These are phyloP conservation scores for Alternaria metachromatica DNA, from an alignment of 2,329 filamentous ascomycete genomes.

Conservation along the genomic window DNA sequence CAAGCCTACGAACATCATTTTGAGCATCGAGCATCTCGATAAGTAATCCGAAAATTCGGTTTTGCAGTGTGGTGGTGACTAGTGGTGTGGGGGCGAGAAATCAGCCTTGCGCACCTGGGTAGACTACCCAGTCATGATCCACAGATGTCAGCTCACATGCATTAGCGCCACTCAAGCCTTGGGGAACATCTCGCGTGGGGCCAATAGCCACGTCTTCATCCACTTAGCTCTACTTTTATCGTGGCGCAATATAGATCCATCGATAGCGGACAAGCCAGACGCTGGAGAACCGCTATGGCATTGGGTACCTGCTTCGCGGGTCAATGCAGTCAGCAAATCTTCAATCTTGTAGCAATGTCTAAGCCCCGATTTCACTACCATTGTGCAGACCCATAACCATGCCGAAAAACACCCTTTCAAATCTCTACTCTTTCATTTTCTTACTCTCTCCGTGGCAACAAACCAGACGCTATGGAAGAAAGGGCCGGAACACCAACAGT, in stretches of 20 bases:
- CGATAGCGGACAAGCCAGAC: neutral
- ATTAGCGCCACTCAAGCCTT: neutral
- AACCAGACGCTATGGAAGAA: neutral
- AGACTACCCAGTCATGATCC: neutral
- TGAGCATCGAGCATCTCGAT: neutral
- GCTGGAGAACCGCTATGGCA: neutral
- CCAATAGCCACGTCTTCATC: neutral
- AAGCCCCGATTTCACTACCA: neutral
- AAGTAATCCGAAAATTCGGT: neutral
- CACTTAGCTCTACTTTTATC: neutral
- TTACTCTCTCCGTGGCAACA: rapidly evolving
- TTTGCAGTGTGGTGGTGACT: neutral
- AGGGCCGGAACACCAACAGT: neutral
- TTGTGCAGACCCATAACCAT: neutral
- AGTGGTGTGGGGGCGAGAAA: neutral
- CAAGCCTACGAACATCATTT: rapidly evolving
- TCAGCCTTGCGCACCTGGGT: neutral
- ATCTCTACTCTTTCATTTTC: neutral
- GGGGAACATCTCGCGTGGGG: neutral
- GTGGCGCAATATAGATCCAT: neutral
- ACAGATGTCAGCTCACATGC: neutral
- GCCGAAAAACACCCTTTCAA: rapidly evolving
- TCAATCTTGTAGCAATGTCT: neutral
- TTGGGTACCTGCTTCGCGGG: neutral
- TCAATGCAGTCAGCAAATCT: neutral